A percentile compares a stretch with the other conserved stretches of the same genome.
Evolutionary conservation across 1,284 basidiomycete genomes (phyloP).

Genomic region (Pterulicium gracile): DNA sequence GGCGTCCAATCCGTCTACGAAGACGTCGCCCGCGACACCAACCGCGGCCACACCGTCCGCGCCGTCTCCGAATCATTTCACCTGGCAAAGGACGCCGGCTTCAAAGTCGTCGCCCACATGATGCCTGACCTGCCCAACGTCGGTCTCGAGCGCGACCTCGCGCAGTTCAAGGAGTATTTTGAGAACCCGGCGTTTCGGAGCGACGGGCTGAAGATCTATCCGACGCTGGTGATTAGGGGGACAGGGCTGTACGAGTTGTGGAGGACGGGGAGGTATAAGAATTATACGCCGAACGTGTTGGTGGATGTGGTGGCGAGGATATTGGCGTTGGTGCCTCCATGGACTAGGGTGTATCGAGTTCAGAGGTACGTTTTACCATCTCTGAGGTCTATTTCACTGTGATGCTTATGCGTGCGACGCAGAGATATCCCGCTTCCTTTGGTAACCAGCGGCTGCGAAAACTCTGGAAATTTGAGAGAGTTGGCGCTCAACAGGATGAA

Average conservation of each 20-base stretch:
- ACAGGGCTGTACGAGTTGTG: constrained; percentile 97
- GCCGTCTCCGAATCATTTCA: constrained; percentile 98
- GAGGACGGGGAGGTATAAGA: constrained; percentile 95
- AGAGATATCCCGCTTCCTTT: constrained; percentile 95
- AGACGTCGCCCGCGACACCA: constrained; percentile 97
- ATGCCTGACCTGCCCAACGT: constrained; percentile 98
- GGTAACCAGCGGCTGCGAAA: constrained; percentile 95
- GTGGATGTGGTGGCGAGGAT: constrained; percentile 97
- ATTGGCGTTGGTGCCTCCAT: constrained; percentile 93
- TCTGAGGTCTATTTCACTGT: no score
- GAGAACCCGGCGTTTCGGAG: constrained; percentile 97
- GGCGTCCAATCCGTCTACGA: constrained; percentile 99
- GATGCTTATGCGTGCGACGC: no score
- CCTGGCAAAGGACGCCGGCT: constrained; percentile 96
- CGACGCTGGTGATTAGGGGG: constrained; percentile 95
- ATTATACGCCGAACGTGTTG: constrained; percentile 96
- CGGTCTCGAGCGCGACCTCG: constrained; percentile 93
- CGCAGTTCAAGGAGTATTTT: constrained; percentile 98
- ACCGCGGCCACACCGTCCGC: constrained; percentile 95
- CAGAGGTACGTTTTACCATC: constrained; percentile 52
- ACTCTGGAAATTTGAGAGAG: constrained; percentile 94
- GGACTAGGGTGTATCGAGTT: constrained; percentile 98
- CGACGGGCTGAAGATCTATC: constrained; percentile 98
- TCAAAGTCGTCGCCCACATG: constrained; percentile 99
- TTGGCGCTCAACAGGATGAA: constrained; percentile 96